Percentiles rank a stretch among this genome's conserved stretches.
phyloP scores from a whole-genome alignment of 2,329 filamentous ascomycete species.

The Talaromyces sp. region DNA sequence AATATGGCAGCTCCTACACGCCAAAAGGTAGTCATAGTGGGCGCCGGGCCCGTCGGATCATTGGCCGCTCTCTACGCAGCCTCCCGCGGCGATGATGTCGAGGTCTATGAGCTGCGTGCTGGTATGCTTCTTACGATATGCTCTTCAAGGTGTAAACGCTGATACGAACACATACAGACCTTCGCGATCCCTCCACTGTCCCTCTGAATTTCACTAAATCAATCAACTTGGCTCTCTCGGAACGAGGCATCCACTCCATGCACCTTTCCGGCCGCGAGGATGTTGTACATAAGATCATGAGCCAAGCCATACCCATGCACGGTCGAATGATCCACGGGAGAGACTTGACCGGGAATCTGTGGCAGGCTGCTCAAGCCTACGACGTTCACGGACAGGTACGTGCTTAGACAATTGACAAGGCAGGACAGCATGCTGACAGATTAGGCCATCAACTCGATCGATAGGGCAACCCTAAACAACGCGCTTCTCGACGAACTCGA shows the following conservation, averaged over 20 bases:
- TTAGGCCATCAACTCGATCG: conserved; percentile 79
- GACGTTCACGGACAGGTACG: conserved; percentile 80
- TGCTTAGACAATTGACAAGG: conserved; percentile 7
- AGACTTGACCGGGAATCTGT: conserved; percentile 62
- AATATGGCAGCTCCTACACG: conserved; percentile 21
- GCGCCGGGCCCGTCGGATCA: conserved; percentile 89
- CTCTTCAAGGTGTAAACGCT: not conserved
- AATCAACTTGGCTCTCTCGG: conserved; percentile 95
- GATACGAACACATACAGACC: conserved; percentile 57
- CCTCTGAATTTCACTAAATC: conserved; percentile 96
- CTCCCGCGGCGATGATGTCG: conserved; percentile 79
- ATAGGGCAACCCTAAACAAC: conserved; percentile 79
- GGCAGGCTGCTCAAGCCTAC: conserved; percentile 80
- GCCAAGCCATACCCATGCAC: conserved; percentile 83
- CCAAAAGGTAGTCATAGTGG: conserved; percentile 78
- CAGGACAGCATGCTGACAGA: not conserved
- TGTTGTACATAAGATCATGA: conserved; percentile 71
- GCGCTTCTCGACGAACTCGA: conserved; percentile 79
- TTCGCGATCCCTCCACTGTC: conserved; percentile 75
- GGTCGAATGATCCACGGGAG: conserved; percentile 93
- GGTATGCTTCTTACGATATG: conserved; percentile 58
- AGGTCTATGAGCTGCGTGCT: conserved; percentile 87
- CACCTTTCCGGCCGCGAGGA: conserved; percentile 63
- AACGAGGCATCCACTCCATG: conserved; percentile 88
- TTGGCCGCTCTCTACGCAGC: conserved; percentile 91